Evolutionary conservation across 2,329 filamentous ascomycete species (phyloP), one percentile per base, ranked within the genome.

Genomic region (Xylariaceae sp.): DNA sequence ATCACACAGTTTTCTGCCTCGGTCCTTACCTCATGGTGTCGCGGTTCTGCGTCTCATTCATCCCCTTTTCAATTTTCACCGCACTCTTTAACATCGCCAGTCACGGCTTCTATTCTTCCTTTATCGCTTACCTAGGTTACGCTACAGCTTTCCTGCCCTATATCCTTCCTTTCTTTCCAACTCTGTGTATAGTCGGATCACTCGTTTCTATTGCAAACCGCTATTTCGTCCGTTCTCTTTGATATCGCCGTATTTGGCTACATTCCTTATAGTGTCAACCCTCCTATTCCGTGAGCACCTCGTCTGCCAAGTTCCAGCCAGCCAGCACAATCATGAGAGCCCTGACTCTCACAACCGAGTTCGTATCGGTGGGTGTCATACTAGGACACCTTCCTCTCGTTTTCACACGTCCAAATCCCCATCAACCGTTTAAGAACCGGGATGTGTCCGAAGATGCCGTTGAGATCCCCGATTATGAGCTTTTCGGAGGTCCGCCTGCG

Each of bases 311-410:
- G 16, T 40, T 44, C 45, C 34, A 19, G 19, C 29, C n/a, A 30
- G 29, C 45, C 3, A 43, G 49, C 43, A 32, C 13, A 45, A 68
- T 34, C 50, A 78, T 78, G 75, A 73, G 69, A 59, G 63, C 53
- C 22, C 68, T 60, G 13, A 63, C 63, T 62, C 57, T 71, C 49
- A 56, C 64, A 57, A 50, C 65, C 57, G 65, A 68, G 63, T 49
- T 73, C 29, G 54, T 68, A 58, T 71, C 68, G 62, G 68, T 67
- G 51, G 53, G 66, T 22, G 32, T 65, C 45, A 50, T 74, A 19
- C 42, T 71, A 15, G 48, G 58, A 47, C 65, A 46, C 42, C 12
- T 65, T 30, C 54, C 63, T 15, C 36, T 53, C 40, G 54, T 59
- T 19, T 44, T 47, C 16, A 63, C 64, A 6, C 37, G 53, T 39